A percentile compares a stretch with the other conserved stretches of the same genome.
Conservation (phyloP, 805 yeast genomes). For the Torulaspora indica region DNA sequence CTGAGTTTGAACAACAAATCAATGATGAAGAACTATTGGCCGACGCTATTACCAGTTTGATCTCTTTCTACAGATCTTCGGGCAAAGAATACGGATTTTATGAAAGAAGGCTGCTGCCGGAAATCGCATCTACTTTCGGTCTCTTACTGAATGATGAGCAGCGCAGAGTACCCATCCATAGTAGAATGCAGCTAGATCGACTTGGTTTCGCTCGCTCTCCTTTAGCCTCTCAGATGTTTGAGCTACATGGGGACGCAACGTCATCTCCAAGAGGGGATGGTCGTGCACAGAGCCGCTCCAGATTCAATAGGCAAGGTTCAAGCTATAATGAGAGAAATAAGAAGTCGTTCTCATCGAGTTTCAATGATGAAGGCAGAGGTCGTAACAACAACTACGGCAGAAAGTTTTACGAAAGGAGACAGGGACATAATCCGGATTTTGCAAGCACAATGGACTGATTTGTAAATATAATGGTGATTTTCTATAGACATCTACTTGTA, state of each 20-base stretch:
- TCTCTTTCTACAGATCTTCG: slow-evolving; percentile 38
- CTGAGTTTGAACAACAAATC: slow-evolving; percentile 26
- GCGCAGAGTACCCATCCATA: slow-evolving; percentile 22
- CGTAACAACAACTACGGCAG: slow-evolving; percentile 8
- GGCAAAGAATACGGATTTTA: slow-evolving; percentile 34
- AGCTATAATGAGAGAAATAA: background rate
- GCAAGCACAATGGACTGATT: slow-evolving; percentile 6
- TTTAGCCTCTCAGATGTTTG: slow-evolving; percentile 24
- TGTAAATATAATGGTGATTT: slow-evolving; percentile 3
- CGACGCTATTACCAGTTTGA: slow-evolving; percentile 35
- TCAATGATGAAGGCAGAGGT: slow-evolving; percentile 4
- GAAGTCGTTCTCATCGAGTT: slow-evolving; percentile 4
- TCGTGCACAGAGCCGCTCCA: slow-evolving; percentile 1
- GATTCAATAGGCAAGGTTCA: slow-evolving; percentile 6
- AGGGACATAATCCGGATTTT: slow-evolving; percentile 14
- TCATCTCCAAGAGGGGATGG: background rate
- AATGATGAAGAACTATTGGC: slow-evolving; percentile 29
- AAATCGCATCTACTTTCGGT: slow-evolving; percentile 28
- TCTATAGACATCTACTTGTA: slow-evolving; percentile 8
- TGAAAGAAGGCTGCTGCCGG: slow-evolving; percentile 19
- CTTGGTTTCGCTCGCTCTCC: slow-evolving; percentile 26
- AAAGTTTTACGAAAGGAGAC: slow-evolving; percentile 10
- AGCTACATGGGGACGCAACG: slow-evolving; percentile 12
- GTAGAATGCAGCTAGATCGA: slow-evolving; percentile 19
- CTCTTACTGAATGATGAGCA: slow-evolving; percentile 23